phyloP scores from a whole-genome alignment of 2,329 filamentous ascomycete genomes.

The Pseudogymnoascus sp. region DNA sequence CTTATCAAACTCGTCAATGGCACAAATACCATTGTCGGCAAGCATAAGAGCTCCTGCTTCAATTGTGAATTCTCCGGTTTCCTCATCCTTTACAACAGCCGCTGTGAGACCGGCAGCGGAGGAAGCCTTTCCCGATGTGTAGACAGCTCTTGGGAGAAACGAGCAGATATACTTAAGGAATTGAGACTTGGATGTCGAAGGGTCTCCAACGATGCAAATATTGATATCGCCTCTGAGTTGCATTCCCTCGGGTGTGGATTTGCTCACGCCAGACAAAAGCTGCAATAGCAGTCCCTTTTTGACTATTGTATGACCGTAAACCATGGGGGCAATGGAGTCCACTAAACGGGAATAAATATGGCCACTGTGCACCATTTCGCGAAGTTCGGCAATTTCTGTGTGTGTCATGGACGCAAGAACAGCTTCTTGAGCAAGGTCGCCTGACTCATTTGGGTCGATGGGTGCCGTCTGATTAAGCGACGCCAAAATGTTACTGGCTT shows the following conservation, averaged over 20 bases:
- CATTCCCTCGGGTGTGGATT: conserved; percentile 89
- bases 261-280: conserved; percentile 90
- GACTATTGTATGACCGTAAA: conserved; percentile 94
- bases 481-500: conserved; percentile 75
- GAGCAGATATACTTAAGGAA: conserved; percentile 98
- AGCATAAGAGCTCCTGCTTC: conserved; percentile 97
- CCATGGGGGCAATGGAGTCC: conserved; percentile 89
- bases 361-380: conserved; percentile 87
- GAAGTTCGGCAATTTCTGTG: conserved; percentile 83
- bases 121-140: conserved; percentile 95
- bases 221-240: conserved; percentile 94
- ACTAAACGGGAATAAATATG: conserved; percentile 92
- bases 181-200: conserved; percentile 93
- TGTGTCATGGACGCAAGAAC: conserved; percentile 79
- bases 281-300: conserved; percentile 95
- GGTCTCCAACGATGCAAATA: conserved; percentile 95
- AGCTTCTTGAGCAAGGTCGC: conserved; percentile 80
- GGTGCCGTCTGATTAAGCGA: conserved; percentile 68
- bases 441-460: conserved; percentile 58
- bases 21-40: conserved; percentile 92
- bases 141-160: conserved; percentile 91
- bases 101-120: conserved; percentile 96
- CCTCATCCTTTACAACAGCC: conserved; percentile 94
- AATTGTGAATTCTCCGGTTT: conserved; percentile 97
- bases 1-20: conserved; percentile 99